Evolutionary conservation across 352 stramenopile genomes (phyloP), one percentile per base, ranked within the genome.

Genomic region (Globisporangium radiosum): DNA sequence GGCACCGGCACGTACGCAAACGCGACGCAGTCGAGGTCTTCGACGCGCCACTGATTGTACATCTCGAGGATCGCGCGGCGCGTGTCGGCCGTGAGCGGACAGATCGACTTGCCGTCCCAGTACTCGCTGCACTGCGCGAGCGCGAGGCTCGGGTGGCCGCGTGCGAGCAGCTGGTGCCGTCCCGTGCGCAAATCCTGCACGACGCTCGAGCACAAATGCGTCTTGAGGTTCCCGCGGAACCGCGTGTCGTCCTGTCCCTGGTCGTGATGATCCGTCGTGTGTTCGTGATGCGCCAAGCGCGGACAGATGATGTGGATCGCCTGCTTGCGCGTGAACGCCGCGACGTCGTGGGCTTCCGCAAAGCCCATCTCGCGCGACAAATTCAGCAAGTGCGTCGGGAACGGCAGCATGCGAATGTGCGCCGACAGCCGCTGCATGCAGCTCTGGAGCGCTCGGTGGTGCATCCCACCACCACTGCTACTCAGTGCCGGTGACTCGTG

Each of bases 21-120:
- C 9, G 85, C 85, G 11, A 90, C 83, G 54, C 81, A 92, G 52
- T 93, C 85, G 19, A 95, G 57, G 56, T 95, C 85, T 68, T 95
- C 85, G 13, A 92, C 83, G 10, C 82, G 80, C 85, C 85, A 95
- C 52, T 95, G 85, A 56, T 92, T 88, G 66, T 93, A 95, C 84
- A 95, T 93, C 17, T 95, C 85, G 15, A 92, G 66, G 51, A 95
- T 95, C 15, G 71, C 62, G 6, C 79, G 81, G 47, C 88, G 73
- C 62, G 90, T 93, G 17, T 95, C 85, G 40, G 55, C 82, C 58
- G 78, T 91, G 13, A 95, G 62, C 7, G 85, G 85, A 47, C 85
- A 95, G 44, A 95, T 95, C 0, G 81, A 92, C 51, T 93, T 92
- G 37, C 85, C 85, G 57, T 95, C 85, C 85, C 85, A 95, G 60